Evolutionary conservation across 768 basidiomycete genomes (phyloP).

Genomic region (Suillus clintonianus): DNA sequence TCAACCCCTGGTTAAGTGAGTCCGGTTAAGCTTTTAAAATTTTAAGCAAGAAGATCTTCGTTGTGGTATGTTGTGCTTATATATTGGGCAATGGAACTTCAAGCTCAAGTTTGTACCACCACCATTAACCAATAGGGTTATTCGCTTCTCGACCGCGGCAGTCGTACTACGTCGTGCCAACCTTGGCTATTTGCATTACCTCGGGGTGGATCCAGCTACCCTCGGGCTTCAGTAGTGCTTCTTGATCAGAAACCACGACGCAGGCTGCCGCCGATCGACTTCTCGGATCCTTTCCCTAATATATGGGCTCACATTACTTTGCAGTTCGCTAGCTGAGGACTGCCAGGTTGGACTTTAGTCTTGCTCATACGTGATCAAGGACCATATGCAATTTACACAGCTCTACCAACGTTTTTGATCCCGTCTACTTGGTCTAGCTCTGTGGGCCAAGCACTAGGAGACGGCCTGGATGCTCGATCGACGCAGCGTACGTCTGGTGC

Average conservation of each 20-base stretch:
- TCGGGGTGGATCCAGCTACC: not conserved
- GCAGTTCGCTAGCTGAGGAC: not conserved
- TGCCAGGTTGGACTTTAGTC: not conserved
- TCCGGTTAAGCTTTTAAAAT: not conserved
- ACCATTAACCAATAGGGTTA: not conserved
- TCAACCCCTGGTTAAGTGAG: no score
- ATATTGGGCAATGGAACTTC: not conserved
- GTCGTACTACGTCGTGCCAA: not conserved
- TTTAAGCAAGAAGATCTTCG: not conserved
- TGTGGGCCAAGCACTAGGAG: not conserved
- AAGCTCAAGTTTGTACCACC: not conserved
- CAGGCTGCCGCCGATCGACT: not conserved
- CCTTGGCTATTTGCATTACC: not conserved
- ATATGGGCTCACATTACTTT: not conserved
- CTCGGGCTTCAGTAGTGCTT: not conserved
- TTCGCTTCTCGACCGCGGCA: not conserved
- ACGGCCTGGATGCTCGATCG: not conserved
- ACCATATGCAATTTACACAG: not conserved
- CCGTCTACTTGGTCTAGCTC: not conserved
- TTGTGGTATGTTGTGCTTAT: not conserved
- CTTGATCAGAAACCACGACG: not conserved
- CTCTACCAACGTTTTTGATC: not conserved
- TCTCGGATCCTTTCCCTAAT: not conserved
- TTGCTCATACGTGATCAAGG: not conserved
- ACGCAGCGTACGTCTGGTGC: not conserved